Evolutionary conservation across 305 asterid genomes (phyloP).

Genomic region (Andrographis paniculata): DNA sequence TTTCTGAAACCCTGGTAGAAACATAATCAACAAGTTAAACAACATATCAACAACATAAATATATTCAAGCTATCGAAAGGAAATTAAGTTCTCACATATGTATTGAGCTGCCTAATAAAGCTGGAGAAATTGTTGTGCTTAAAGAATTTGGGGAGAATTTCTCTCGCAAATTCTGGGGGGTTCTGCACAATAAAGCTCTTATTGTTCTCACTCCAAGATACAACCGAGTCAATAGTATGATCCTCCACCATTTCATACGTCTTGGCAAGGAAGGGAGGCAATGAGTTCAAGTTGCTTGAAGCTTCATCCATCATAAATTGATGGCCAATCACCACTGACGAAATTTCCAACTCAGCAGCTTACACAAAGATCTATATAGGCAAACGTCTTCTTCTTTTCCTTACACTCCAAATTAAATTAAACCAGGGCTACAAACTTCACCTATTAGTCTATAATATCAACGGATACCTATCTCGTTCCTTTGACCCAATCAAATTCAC

Average conservation of each 20-base stretch:
- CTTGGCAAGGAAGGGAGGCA: constrained; percentile 71
- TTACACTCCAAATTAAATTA: too few species aligned
- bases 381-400: too few species aligned
- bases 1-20: constrained; percentile 60
- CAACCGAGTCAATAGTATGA: constrained; percentile 42
- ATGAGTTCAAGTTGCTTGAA: constrained; percentile 34
- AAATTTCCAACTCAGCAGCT: not conserved
- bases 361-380: not conserved
- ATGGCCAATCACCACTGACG: too few species aligned
- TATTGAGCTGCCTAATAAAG: constrained; percentile 70
- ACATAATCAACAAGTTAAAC: constrained; percentile 8
- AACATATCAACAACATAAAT: not conserved
- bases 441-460: too few species aligned
- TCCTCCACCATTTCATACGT: constrained; percentile 84
- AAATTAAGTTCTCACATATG: constrained; percentile 42
- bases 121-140: constrained; percentile 73
- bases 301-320: constrained; percentile 53
- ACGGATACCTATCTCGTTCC: too few species aligned
- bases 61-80: constrained; percentile 3
- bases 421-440: too few species aligned
- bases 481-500: too few species aligned
- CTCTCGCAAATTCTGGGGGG: constrained; percentile 59
- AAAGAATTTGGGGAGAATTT: constrained; percentile 55
- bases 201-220: constrained; percentile 59
- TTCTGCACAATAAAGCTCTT: constrained; percentile 65